A percentile compares a stretch with the other conserved stretches of the same genome.
phyloP scores from a whole-genome alignment of 495 filamentous ascomycete genomes.

The Xylaria bambusicola region DNA sequence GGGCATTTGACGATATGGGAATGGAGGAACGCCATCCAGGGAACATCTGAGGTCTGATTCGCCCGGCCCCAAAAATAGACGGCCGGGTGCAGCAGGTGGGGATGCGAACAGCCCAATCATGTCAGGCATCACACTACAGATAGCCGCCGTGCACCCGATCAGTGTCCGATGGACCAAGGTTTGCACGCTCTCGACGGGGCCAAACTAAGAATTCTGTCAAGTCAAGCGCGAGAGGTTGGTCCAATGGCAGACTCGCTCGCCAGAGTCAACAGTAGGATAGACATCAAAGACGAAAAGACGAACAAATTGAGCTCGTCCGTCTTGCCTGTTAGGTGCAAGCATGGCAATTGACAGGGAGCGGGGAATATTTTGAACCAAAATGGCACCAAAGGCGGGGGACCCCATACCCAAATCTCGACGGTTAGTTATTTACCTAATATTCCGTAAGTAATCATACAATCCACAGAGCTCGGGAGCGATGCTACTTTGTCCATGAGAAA shows the following conservation, averaged over 20 bases:
- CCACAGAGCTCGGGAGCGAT: no score
- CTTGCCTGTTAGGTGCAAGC: background rate
- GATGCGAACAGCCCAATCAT: slow-evolving; percentile 11
- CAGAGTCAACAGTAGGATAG: background rate
- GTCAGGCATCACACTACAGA: slow-evolving; percentile 5
- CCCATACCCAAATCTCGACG: no score
- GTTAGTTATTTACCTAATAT: no score
- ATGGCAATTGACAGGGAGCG: no score
- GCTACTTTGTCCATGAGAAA: no score
- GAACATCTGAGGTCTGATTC: background rate
- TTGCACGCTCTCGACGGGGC: background rate
- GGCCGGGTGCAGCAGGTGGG: slow-evolving; percentile 8
- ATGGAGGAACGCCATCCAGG: background rate
- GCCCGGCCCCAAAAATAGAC: slow-evolving; percentile 3
- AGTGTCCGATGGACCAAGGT: background rate
- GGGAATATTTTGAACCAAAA: no score
- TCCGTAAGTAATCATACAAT: no score
- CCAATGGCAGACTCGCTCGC: background rate
- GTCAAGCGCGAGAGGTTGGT: background rate
- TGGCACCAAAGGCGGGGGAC: no score
- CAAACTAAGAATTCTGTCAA: no score
- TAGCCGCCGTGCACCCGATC: slow-evolving; percentile 16
- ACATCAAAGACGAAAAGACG: background rate
- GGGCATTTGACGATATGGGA: background rate
- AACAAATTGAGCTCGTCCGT: background rate